Base-by-base conservation (phyloP, 345 rosid genomes). In the Psidium guajava region DNA sequence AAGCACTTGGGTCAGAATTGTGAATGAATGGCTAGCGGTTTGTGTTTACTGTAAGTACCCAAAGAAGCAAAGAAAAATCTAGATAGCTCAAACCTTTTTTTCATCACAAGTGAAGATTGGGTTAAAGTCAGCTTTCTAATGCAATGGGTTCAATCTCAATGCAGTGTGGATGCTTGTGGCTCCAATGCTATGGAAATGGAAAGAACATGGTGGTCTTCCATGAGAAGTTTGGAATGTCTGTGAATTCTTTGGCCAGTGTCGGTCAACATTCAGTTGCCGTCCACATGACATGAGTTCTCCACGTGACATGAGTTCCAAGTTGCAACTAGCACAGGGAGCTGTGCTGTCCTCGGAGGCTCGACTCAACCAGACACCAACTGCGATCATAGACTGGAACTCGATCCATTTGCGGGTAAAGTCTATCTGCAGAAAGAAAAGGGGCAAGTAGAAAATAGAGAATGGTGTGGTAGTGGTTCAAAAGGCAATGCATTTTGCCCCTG, bases 1-100 rank as follows among this genome's bases (percentile, higher is more conserved):
- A n/a, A 97, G 99, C 88, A 91, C 99, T 80, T 97, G 99, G 98
- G 99, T 95, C 32, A 93, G 98, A 86, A 85, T 97, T 57, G 95
- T 94, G 84, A 97, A 97, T 75, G 99, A 97, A 89, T 97, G 99
- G 99, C 92, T 97, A 44, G 99, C 98, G 32, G 98, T 93, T 87
- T 95, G 98, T 69, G 98, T 97, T n/a, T 97, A 95, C 86, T 44
- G 99, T 97, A 90, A 94, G 98, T 92, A 54, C 24, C 1, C 57
- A 51, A 14, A 82, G 40, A 16, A 11, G 7, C 56, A 27, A 51
- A 82, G 55, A 81, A 24, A 32, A 69, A 69, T 69, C 44, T 69
- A 32, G 47, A 69, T 24, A 3, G 44, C 44, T 32, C 24, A 18
- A 32, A 69, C 0, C 44, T 32, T 11, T 0, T 40, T 40, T 3